Evolutionary conservation across 177 flowering plant genomes (phyloP).

Genomic region (Telopea speciosissima): DNA sequence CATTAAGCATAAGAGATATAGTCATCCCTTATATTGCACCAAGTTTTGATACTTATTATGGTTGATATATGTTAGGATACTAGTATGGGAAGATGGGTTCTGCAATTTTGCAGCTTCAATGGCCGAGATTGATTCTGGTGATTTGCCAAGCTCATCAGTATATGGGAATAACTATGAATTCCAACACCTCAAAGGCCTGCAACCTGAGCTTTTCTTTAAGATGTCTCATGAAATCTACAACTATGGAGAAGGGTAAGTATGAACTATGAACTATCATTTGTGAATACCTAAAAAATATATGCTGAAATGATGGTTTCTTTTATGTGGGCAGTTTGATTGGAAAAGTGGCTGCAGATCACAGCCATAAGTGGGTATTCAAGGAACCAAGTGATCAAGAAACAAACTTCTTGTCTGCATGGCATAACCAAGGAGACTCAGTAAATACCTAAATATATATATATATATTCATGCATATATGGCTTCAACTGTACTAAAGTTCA

Average conservation of each 20-base stretch:
- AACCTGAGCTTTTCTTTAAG: conserved; percentile 91
- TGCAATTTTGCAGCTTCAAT: conserved; percentile 81
- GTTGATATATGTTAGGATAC: conserved; percentile 45
- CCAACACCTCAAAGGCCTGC: conserved; percentile 61
- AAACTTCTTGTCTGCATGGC: conserved; percentile 90
- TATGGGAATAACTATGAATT: conserved; percentile 44
- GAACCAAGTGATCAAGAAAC: conserved; percentile 83
- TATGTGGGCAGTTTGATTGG: conserved; percentile 67
- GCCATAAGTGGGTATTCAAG: conserved; percentile 86
- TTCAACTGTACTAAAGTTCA: not conserved
- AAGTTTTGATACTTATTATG: conserved; percentile 1
- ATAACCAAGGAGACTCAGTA: conserved; percentile 80
- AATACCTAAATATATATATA: conserved; percentile 17
- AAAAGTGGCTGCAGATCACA: conserved; percentile 91
- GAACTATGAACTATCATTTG: too few relatives aligned
- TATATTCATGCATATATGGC: not conserved
- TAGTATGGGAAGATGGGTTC: conserved; percentile 94
- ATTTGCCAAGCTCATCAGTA: conserved; percentile 30
- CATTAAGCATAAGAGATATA: conserved; percentile 25
- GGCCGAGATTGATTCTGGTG: conserved; percentile 32
- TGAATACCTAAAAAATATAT: too few relatives aligned
- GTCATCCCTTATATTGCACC: not conserved
- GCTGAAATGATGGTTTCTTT: not conserved
- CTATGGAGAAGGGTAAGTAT: conserved; percentile 71
- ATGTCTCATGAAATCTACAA: conserved; percentile 97